phyloP scores from a whole-genome alignment of 345 rosid species.

The Camelina sativa region DNA sequence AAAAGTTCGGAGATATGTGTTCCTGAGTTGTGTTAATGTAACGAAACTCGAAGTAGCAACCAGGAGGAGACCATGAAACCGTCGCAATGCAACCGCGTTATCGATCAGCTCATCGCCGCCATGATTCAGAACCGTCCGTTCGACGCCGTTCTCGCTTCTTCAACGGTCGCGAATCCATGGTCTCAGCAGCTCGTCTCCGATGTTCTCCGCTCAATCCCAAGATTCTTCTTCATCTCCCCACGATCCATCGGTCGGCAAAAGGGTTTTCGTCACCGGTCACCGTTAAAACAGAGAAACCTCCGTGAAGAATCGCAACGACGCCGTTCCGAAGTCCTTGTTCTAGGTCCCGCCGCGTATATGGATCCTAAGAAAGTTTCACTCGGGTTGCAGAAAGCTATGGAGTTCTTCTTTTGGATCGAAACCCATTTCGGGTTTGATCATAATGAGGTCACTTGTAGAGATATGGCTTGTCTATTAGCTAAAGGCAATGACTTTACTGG shows the following conservation, averaged over 20 bases:
- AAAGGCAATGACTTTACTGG: conserved; percentile 58
- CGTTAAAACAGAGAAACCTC: conserved; percentile 67
- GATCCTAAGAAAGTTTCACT: conserved; percentile 59
- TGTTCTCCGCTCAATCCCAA: conserved; percentile 68
- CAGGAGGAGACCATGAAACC: conserved; percentile 35
- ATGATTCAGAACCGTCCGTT: conserved; percentile 70
- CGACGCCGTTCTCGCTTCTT: conserved; percentile 57
- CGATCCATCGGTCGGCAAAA: conserved; percentile 81
- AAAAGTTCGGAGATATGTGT: background rate
- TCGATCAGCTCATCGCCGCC: conserved; percentile 52
- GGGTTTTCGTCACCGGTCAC: conserved; percentile 74
- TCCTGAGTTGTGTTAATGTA: background rate
- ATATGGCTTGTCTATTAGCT: conserved; percentile 72
- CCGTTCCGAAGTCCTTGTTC: conserved; percentile 47
- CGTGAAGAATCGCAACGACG: conserved; percentile 49
- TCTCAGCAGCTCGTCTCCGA: conserved; percentile 58
- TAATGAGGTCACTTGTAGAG: conserved; percentile 69
- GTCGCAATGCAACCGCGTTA: conserved; percentile 37
- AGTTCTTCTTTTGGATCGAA: conserved; percentile 71
- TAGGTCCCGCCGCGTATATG: conserved; percentile 79
- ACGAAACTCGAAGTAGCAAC: conserved; percentile 12
- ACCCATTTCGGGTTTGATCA: conserved; percentile 55
- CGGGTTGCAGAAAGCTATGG: conserved; percentile 66
- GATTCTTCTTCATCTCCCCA: conserved; percentile 69
- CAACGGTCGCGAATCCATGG: conserved; percentile 48